Evolutionary conservation across 2,329 filamentous ascomycete genomes (phyloP).

Genomic region (Hypoxylon sp.): DNA sequence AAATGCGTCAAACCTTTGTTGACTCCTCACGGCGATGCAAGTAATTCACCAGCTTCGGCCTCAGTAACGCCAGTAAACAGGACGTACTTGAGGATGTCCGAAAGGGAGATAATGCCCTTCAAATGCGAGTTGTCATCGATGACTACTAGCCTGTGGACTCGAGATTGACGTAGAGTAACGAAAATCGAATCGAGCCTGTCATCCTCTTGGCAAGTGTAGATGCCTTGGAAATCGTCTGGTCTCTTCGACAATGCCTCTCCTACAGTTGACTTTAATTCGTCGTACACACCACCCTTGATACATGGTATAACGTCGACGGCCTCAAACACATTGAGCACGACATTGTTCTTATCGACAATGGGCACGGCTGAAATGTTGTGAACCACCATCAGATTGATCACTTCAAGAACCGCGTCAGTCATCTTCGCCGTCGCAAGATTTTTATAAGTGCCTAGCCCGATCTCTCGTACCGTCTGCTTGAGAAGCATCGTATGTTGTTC

Average conservation of each 20-base stretch:
- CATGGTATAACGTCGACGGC: conserved; percentile 96
- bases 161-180: conserved; percentile 93
- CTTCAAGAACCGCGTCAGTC: conserved; percentile 92
- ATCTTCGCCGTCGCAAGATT: conserved; percentile 87
- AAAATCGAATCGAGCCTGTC: conserved; percentile 97
- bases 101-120: conserved; percentile 91
- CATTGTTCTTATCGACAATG: conserved; percentile 83
- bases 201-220: conserved; percentile 94
- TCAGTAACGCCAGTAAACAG: conserved; percentile 75
- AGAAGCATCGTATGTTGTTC: conserved; percentile 88
- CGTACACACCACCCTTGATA: conserved; percentile 93
- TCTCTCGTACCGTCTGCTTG: conserved; percentile 87
- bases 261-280: conserved; percentile 87
- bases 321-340: conserved; percentile 96
- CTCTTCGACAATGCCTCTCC: conserved; percentile 91
- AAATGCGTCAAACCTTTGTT: conserved; percentile 23
- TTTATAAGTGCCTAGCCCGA: conserved; percentile 87
- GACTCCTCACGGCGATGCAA: conserved; percentile 44
- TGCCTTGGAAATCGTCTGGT: conserved; percentile 92
- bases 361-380: conserved; percentile 95
- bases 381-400: conserved; percentile 93
- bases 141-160: conserved; percentile 92
- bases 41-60: conserved; percentile 69
- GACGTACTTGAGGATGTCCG: conserved; percentile 96
- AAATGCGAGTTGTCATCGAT: conserved; percentile 91